phyloP scores from a whole-genome alignment of 2,329 filamentous ascomycete genomes.

The Chrysoporthe cubensis region DNA sequence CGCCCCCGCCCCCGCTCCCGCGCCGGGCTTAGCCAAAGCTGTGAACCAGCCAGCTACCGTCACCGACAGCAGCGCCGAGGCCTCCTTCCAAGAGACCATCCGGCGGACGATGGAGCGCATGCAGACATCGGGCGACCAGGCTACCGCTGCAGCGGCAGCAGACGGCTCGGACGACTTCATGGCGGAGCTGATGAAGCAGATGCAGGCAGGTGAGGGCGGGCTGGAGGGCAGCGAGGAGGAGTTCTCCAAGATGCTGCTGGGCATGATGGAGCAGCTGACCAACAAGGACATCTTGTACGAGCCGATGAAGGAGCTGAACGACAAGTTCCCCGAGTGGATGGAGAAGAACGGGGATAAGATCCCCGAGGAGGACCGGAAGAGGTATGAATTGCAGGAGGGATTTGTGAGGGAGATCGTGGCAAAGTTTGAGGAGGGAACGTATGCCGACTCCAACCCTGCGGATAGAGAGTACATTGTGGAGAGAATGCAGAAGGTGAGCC shows the following conservation, averaged over 20 bases:
- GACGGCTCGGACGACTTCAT: slow-evolving; percentile 77
- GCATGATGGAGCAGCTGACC: slow-evolving; percentile 98
- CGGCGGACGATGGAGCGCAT: slow-evolving; percentile 94
- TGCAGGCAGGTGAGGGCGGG: slow-evolving; percentile 63
- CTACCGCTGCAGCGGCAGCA: slow-evolving; percentile 75
- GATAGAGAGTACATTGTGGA: slow-evolving; percentile 95
- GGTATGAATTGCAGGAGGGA: slow-evolving; percentile 79
- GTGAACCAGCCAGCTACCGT: slow-evolving; percentile 33
- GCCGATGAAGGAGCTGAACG: slow-evolving; percentile 95
- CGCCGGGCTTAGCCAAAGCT: slow-evolving; percentile 32
- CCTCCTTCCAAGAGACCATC: slow-evolving; percentile 89
- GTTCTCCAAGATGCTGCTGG: slow-evolving; percentile 91
- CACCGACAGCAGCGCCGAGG: slow-evolving; percentile 50
- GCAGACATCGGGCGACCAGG: slow-evolving; percentile 84
- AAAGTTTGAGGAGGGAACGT: slow-evolving; percentile 83
- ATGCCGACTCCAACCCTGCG: slow-evolving; percentile 77
- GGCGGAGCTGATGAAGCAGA: slow-evolving; percentile 88
- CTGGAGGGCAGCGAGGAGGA: slow-evolving; percentile 71
- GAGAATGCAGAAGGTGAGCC: slow-evolving; percentile 89
- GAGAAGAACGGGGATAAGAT: slow-evolving; percentile 72
- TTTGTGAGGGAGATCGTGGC: slow-evolving; percentile 85
- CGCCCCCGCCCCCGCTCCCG: slow-evolving; percentile 31
- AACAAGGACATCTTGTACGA: slow-evolving; percentile 99
- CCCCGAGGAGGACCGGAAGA: slow-evolving; percentile 71
- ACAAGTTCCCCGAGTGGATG: slow-evolving; percentile 92